phyloP scores from a whole-genome alignment of 2,329 filamentous ascomycete species.

The Acrocalymma vagum region DNA sequence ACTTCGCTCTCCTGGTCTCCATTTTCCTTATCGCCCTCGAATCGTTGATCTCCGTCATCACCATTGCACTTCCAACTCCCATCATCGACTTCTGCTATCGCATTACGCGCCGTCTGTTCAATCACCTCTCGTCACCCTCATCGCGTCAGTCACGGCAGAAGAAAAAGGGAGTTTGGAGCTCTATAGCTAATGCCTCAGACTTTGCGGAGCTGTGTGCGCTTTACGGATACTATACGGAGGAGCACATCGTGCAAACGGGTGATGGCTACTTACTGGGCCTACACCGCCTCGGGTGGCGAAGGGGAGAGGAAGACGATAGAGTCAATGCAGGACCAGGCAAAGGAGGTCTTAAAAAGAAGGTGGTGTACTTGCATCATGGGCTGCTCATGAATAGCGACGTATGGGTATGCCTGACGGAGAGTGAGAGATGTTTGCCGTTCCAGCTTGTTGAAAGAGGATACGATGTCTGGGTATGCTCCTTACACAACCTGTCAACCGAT shows the following conservation, averaged over 20 bases:
- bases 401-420: conserved; percentile 92
- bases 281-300: conserved; percentile 84
- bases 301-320: conserved; percentile 79
- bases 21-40: conserved; percentile 85
- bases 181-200: conserved; percentile 85
- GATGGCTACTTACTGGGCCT: conserved; percentile 93
- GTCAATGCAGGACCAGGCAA: conserved; percentile 76
- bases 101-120: conserved; percentile 83
- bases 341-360: conserved; percentile 72
- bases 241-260: conserved; percentile 92
- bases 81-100: conserved; percentile 85
- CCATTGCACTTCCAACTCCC: conserved; percentile 83
- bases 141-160: conserved; percentile 72
- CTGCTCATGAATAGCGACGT: conserved; percentile 99
- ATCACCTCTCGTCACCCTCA: conserved; percentile 75
- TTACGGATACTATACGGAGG: conserved; percentile 92
- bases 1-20: conserved; percentile 84
- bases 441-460: conserved; percentile 89
- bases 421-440: conserved; percentile 86
- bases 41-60: conserved; percentile 82
- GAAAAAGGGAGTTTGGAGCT: conserved; percentile 77
- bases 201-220: conserved; percentile 93
- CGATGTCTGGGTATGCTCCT: conserved; percentile 86
- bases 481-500: background rate
- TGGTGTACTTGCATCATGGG: conserved; percentile 94